Base-by-base conservation (phyloP, 2,329 filamentous ascomycete genomes). In the Apiospora kogelbergensis region DNA sequence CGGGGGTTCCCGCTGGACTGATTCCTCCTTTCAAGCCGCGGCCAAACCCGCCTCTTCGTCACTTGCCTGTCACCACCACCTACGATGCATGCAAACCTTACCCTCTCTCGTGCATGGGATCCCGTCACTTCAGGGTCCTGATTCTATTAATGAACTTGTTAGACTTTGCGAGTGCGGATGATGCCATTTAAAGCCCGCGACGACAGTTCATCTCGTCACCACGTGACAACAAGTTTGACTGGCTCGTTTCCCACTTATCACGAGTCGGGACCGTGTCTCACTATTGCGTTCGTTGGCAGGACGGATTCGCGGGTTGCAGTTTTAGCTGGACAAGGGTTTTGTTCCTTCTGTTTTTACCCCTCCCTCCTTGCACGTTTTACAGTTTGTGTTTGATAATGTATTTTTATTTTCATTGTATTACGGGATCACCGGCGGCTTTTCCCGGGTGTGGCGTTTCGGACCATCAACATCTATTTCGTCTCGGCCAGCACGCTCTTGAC, bases 401-500 rank as follows among this genome's bases (percentile, higher is more conserved):
- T 48, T 24, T 48, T 48, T 33, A 30, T 57, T 20, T 33, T 20
- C 30, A 30, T 53, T 53, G 17, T 20, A 33, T 33, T 33, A 33
- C 26, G 48, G 48, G 24, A 57, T 9, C 26, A 17, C 15, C 48
- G 24, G 10, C 48, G 48, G 24, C 48, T 33, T 57, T 17, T 26
- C 10, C 48, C 48, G 26, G 0, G 2, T 48, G 6, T 30, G 15
- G 48, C 6, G 24, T 17, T 17, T 2, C 30, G 17, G 4, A 13
- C n/a, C n/a, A n/a, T n/a, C n/a, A n/a, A n/a, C 45, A 17, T 30
- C 5, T 20, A 30, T 17, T 37, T n/a, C 17, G 30, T 2, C 13
- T 66, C 26, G 13, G 26, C 44, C 30, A 66, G 44, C 44, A 66
- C 65, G 44, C 65, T 66, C 65, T 53, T 24, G 65, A 66, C 44